Evolutionary conservation across 2,329 filamentous ascomycete species (phyloP).

Genomic region (Aureobasidium sp.): DNA sequence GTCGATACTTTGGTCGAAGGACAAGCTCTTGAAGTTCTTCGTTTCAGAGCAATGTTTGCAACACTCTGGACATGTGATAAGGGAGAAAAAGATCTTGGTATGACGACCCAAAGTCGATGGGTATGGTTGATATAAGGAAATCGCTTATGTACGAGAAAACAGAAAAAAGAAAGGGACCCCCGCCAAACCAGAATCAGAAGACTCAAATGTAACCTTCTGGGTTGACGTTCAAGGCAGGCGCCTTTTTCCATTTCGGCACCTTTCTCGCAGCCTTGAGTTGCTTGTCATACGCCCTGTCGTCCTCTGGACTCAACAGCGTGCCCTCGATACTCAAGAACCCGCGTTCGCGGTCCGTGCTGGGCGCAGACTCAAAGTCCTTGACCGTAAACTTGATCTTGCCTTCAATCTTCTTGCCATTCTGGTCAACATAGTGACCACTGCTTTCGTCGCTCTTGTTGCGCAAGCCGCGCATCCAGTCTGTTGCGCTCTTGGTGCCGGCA

Average conservation of each 20-base stretch:
- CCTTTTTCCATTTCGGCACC: conserved; percentile 15
- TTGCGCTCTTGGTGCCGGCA: conserved; percentile 12
- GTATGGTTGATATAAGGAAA: background rate
- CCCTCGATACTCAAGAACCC: conserved; percentile 82
- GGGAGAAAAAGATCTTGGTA: too few relatives aligned
- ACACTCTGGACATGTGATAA: too few relatives aligned
- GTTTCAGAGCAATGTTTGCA: too few relatives aligned
- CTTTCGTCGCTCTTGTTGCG: conserved; percentile 41
- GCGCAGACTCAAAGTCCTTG: conserved; percentile 72
- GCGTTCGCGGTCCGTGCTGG: conserved; percentile 55
- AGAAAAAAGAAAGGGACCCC: background rate
- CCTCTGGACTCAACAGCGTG: conserved; percentile 66
- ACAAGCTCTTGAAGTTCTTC: background rate
- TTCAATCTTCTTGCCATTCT: conserved; percentile 59
- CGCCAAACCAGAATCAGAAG: background rate
- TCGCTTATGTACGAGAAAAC: background rate
- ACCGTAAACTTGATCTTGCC: conserved; percentile 71
- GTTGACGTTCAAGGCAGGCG: conserved; percentile 1
- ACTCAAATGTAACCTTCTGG: background rate
- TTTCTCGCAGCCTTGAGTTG: conserved; percentile 37
- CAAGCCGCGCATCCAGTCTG: conserved; percentile 15
- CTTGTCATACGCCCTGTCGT: conserved; percentile 55
- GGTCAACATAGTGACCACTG: conserved; percentile 70
- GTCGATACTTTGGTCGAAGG: too few relatives aligned
- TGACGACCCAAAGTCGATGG: too few relatives aligned